Evolutionary conservation across 2,329 filamentous ascomycete genomes (phyloP).

Genomic region (Orbilia blumenaviensis): DNA sequence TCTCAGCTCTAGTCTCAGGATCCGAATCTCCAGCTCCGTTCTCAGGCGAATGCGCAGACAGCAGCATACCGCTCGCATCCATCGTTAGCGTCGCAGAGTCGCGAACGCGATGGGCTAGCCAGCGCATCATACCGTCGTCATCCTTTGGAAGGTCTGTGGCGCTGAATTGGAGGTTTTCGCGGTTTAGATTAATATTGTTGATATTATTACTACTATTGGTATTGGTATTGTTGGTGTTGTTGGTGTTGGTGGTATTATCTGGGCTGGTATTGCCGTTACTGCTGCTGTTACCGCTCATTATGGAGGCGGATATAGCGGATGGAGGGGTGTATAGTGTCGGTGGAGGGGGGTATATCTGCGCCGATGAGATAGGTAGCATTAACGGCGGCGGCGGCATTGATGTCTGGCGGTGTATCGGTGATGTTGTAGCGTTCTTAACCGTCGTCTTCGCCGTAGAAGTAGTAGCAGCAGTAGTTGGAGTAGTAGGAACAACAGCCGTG

Average conservation of each 20-base stretch:
- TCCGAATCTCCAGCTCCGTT: conserved; percentile 51
- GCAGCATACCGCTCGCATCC: conserved; percentile 1
- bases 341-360: not conserved
- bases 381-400: not conserved
- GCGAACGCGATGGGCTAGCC: conserved; percentile 46
- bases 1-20: conserved; percentile 55
- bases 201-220: not conserved
- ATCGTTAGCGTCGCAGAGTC: conserved; percentile 27
- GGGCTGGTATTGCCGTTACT: too few relatives aligned
- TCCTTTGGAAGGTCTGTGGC: conserved; percentile 41
- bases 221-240: not conserved
- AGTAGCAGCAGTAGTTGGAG: not conserved
- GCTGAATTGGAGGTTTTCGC: conserved; percentile 43
- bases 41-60: conserved; percentile 53
- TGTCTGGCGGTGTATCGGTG: not conserved
- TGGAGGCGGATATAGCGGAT: too few relatives aligned
- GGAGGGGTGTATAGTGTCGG: not conserved
- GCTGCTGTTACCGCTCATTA: too few relatives aligned
- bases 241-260: not conserved
- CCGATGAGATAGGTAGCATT: not conserved
- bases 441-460: too few relatives aligned
- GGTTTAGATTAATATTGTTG: not conserved
- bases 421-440: too few relatives aligned
- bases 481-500: not conserved
- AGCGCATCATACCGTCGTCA: conserved; percentile 47